Evolutionary conservation across 768 basidiomycete genomes (phyloP), one percentile per base, ranked within the genome.

Genomic region (Austroboletus eburneus): DNA sequence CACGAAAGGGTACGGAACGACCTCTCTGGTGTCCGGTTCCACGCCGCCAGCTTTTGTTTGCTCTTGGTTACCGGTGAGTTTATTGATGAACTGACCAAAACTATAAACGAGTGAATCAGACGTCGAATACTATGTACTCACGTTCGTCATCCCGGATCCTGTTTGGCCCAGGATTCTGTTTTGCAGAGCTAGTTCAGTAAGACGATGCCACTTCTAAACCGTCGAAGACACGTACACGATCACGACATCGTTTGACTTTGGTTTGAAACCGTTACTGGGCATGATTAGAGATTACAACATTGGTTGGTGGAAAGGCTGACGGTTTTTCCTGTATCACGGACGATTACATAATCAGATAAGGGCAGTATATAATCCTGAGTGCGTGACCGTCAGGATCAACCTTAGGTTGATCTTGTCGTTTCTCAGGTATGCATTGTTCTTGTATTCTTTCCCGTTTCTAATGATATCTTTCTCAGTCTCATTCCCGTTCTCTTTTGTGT

Each of bases 91-190:
- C 57, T 58, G 8, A 4, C 17, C 4, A 12, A 34, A 3, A 13
- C 16, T 25, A 39, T 9, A 20, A 33, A 8, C 29, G 21, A 14
- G 21, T 40, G 27, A 5, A 35, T 2, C n/a, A n/a, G n/a, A n/a
- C n/a, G 17, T 17, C n/a, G 17, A 9, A 6, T 16, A 17, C 23
- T 4, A 39, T 1, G n/a, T n/a, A 34, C 1, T 17, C n/a, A 59
- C 60, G 17, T 57, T 59, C 5, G 45, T 57, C 48, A 57, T 61
- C 8, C 60, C 60, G 5, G 60, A 46, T 24, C 60, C 60, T 2
- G 57, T 62, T 13, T 50, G 60, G 0, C 60, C 60, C 57, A 62
- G 59, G 12, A 62, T 3, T n/a, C 58, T 52, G 23, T 48, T 24
- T 25, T 4, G 4, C 1, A n/a, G 14, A 12, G 2, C 4, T 10